Percentiles rank a stretch among this genome's conserved stretches.
phyloP scores from a whole-genome alignment of 805 yeast genomes.

The Sungouiozyma ichnusensis region DNA sequence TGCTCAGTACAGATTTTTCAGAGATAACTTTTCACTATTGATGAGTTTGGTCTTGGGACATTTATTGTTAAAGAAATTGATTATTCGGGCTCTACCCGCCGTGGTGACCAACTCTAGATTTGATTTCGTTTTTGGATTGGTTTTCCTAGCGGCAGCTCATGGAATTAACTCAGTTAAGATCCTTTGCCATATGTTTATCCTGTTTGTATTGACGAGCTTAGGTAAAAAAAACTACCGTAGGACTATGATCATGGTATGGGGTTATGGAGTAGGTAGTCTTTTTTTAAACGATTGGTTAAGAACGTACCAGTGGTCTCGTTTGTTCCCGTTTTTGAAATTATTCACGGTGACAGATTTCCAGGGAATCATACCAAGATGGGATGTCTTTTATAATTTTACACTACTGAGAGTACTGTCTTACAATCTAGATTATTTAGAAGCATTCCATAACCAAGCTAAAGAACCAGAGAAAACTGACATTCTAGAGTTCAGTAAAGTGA shows the following conservation, averaged over 20 bases:
- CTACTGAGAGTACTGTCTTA: slow-evolving; percentile 74
- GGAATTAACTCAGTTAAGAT: slow-evolving; percentile 66
- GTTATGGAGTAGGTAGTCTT: slow-evolving; percentile 65
- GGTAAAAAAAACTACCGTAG: slow-evolving; percentile 23
- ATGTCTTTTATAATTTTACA: slow-evolving; percentile 87
- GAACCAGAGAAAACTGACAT: not conserved
- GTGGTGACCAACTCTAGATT: slow-evolving; percentile 41
- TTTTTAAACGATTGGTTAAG: slow-evolving; percentile 67
- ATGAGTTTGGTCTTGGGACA: slow-evolving; percentile 48
- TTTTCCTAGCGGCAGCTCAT: slow-evolving; percentile 64
- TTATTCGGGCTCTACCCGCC: slow-evolving; percentile 15
- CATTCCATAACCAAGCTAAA: slow-evolving; percentile 38
- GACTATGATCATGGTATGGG: slow-evolving; percentile 51
- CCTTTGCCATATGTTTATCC: slow-evolving; percentile 43
- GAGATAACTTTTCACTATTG: slow-evolving; percentile 65
- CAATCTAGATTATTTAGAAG: slow-evolving; percentile 62
- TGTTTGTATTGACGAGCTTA: slow-evolving; percentile 30
- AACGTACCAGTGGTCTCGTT: slow-evolving; percentile 38
- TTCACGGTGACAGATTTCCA: slow-evolving; percentile 47
- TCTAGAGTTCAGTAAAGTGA: slow-evolving; percentile 2
- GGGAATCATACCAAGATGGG: slow-evolving; percentile 88
- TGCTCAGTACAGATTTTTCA: slow-evolving; percentile 74
- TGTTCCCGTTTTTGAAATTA: slow-evolving; percentile 34
- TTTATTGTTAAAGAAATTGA: slow-evolving; percentile 35
- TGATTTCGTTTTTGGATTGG: slow-evolving; percentile 61